Evolutionary conservation across 371 early-diverging fungal genomes (phyloP).

Genomic region (Mucor irregularis): DNA sequence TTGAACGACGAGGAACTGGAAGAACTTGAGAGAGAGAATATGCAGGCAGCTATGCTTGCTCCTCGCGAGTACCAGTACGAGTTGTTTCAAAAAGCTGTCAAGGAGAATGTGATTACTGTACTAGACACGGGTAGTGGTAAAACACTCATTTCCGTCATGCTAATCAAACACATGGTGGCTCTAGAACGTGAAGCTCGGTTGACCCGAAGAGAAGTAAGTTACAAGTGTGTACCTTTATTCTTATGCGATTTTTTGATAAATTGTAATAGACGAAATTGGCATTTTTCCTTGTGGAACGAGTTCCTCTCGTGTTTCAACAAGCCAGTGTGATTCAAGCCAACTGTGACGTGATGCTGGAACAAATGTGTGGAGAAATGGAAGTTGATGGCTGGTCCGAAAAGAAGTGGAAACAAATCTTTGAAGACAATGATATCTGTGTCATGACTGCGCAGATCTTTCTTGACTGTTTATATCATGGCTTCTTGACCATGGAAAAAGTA

Average conservation of each 20-base stretch:
- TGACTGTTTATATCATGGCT: conserved; percentile 73
- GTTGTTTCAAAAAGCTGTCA: conserved; percentile 65
- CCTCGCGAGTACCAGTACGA: conserved; percentile 83
- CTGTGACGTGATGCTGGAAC: conserved; percentile 58
- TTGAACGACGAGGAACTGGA: conserved; percentile 16
- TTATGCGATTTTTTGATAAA: background rate
- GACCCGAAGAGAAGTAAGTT: conserved; percentile 35
- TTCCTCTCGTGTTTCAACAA: conserved; percentile 88
- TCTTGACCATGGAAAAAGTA: conserved; percentile 64
- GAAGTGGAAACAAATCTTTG: conserved; percentile 60
- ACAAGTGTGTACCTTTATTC: background rate
- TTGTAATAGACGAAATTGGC: conserved; percentile 44
- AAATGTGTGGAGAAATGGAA: conserved; percentile 70
- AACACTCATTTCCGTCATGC: conserved; percentile 84
- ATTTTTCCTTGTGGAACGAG: conserved; percentile 87
- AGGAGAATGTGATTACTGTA: conserved; percentile 81
- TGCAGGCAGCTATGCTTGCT: conserved; percentile 23
- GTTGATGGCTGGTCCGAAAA: conserved; percentile 62
- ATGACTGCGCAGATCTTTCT: conserved; percentile 88
- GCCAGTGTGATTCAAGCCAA: conserved; percentile 67
- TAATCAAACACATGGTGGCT: conserved; percentile 71
- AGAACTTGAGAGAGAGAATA: conserved; percentile 13
- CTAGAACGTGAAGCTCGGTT: conserved; percentile 37
- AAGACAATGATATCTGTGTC: conserved; percentile 73
- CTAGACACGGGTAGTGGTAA: conserved; percentile 95